A percentile compares a stretch with the other conserved stretches of the same genome.
Conservation (phyloP, 352 stramenopile species). For the Thraustochytrium sp. region DNA sequence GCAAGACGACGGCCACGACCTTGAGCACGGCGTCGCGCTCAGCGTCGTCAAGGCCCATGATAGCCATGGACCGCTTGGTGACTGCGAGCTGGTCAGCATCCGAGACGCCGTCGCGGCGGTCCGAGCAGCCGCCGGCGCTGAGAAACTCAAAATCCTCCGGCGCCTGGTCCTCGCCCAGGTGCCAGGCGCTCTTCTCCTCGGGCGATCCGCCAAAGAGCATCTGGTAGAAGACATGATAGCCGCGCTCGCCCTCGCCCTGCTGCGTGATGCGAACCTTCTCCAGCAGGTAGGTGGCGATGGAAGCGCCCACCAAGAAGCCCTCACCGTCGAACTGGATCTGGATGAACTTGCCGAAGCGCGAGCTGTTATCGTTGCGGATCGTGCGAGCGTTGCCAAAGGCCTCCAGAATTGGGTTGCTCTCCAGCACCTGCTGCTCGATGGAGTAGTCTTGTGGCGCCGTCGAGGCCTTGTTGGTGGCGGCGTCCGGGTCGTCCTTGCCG, state of each 20-base stretch:
- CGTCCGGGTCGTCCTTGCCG: not conserved
- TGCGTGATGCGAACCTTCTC: constrained; percentile 79
- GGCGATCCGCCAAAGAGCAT: constrained; percentile 55
- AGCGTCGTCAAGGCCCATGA: constrained; percentile 74
- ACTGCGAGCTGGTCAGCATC: constrained; percentile 74
- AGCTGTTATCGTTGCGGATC: constrained; percentile 92
- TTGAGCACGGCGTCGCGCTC: constrained; percentile 84
- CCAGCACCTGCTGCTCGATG: constrained; percentile 58
- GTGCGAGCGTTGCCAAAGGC: constrained; percentile 96
- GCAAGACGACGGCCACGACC: constrained; percentile 78
- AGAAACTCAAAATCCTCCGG: constrained; percentile 73
- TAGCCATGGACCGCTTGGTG: constrained; percentile 52
- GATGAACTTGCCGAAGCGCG: constrained; percentile 94
- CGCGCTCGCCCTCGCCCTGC: constrained; percentile 71
- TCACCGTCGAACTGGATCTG: constrained; percentile 67
- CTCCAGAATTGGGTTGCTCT: constrained; percentile 96
- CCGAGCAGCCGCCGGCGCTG: constrained; percentile 67
- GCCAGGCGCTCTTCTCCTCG: constrained; percentile 25
- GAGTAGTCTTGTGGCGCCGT: too few relatives aligned
- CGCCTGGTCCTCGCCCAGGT: not conserved
- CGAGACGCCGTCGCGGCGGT: constrained; percentile 73
- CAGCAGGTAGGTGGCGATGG: constrained; percentile 81
- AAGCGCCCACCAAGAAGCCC: constrained; percentile 66
- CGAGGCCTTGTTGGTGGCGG: too few relatives aligned
- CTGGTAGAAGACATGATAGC: constrained; percentile 89